Base-by-base conservation (phyloP, 768 basidiomycete genomes). In the Amanita exitialis region DNA sequence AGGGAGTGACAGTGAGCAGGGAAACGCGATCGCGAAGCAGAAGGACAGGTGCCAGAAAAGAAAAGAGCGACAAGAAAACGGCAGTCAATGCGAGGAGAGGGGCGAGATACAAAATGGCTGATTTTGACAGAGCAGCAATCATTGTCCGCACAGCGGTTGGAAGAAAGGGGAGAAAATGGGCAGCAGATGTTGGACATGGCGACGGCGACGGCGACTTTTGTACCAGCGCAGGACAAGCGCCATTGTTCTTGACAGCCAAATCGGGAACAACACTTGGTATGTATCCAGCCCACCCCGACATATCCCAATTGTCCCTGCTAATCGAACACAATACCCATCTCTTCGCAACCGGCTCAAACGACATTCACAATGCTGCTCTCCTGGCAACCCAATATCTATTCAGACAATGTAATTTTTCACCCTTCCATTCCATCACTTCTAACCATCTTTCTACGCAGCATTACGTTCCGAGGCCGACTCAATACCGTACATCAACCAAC, bases 321-420 rank as follows among this genome's bases (percentile, higher is more conserved):
- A 64, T 88, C 9, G 79, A 49, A 80, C 30, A 67, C 72, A 35
- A 67, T 69, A 27, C 73, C 77, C 21, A 78, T 85, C 61, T 68
- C 66, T 6, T 90, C 53, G 76, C 77, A n/a, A 60, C 64, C 8
- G 79, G 82, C 41, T 78, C 68, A 62, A 57, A 66, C 42, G 75
- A 76, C 37, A 70, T 88, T 25, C 74, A 75, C 38, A 61, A 65
- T 47, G 75, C 79, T 45, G 81, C 86, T 15, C 67, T 91, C 23
- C 63, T 69, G 48, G 86, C 86, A n/a, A 67, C 83, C 18, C 86
- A 89, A 68, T 79, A 76, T 59, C 64, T 88, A 12, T 92, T 90
- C 57, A 85, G 90, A 63, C 66, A 82, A 46, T 83, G 88, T 89
- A 62, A 55, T 81, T 62, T 34, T 36, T 25, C 28, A 32, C 8